Percentiles rank a stretch among this genome's conserved stretches.
Conservation (phyloP, 106 monocot genomes). For the Amphibolis antarctica region DNA sequence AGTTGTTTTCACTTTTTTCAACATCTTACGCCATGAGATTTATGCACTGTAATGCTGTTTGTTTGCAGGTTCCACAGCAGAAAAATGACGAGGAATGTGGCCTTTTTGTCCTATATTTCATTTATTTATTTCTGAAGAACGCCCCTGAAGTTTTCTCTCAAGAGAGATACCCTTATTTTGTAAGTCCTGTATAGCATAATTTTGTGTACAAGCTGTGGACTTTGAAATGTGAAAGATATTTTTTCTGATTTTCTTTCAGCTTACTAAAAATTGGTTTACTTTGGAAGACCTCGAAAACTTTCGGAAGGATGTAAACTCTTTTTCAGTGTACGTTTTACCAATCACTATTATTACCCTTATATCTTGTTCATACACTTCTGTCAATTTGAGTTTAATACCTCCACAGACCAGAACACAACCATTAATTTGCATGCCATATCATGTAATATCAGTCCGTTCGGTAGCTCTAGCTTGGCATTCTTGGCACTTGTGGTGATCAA, state of each 20-base stretch:
- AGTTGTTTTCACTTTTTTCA: background rate
- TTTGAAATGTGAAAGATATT: background rate
- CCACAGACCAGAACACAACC: too few relatives aligned
- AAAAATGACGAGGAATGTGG: conserved; percentile 66
- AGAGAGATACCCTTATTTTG: conserved; percentile 33
- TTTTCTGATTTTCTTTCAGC: conserved; percentile 11
- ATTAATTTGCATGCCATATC: too few relatives aligned
- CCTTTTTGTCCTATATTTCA: conserved; percentile 58
- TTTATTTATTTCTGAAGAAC: conserved; percentile 42
- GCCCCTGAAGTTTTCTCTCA: conserved; percentile 27
- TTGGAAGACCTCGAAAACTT: conserved; percentile 22
- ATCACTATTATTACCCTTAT: too few relatives aligned
- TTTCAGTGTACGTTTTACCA: background rate
- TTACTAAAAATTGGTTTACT: conserved; percentile 27
- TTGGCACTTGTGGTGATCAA: too few relatives aligned
- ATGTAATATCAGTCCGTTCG: too few relatives aligned
- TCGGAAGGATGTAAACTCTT: conserved; percentile 14
- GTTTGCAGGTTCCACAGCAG: conserved; percentile 66
- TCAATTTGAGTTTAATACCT: too few relatives aligned
- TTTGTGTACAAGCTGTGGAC: background rate
- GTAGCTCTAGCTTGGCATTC: too few relatives aligned
- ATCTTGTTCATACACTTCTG: too few relatives aligned
- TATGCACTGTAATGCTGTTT: background rate
- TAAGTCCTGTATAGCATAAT: conserved; percentile 16
- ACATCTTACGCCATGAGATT: background rate